Evolutionary conservation across 805 yeast genomes (phyloP), one percentile per base, ranked within the genome.

Genomic region (Maudiozyma turicensis): DNA sequence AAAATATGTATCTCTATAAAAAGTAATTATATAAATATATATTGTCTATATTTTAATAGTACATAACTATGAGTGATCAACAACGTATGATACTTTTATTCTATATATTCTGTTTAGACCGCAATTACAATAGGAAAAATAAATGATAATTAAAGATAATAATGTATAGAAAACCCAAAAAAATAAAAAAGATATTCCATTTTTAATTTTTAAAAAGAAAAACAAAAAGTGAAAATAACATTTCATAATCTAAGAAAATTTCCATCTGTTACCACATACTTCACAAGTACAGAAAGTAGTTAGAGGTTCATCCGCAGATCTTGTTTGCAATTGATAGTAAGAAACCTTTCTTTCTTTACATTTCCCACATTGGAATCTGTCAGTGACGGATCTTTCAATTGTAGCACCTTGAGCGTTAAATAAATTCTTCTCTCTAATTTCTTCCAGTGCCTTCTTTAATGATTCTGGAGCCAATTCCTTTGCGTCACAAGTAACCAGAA

Each of bases 201-300:
- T 20, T 4, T 4, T 20, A 20, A 4, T 20, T 20, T 20, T 3
- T 20, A 20, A 20, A 20, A 20, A 20, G 26, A 20, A 20, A 20
- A 20, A 20, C 26, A 20, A 35, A n/a, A 5, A n/a, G 15, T 9
- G 38, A 35, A 7, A 13, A n/a, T 13, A 9, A 9, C 8, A 7
- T 40, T 13, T 28, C 3, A 9, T 30, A 26, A 28, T 10, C 57
- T 66, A 90, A 33, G 95, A 86, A 65, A 93, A 93, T 69, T 93
- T 93, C 99, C 99, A 93, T 68, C 98, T 80, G 64, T 93, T 88
- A 54, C 98, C 98, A 72, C 99, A 93, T 56, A 80, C 87, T 62
- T 90, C 97, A 72, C 99, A 93, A 3, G 96, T 90, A 73, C 99
- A 93, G 66, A 93, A 93, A 1, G 99, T 93, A 7, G 99, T 93